A percentile compares a stretch with the other conserved stretches of the same genome.
These are phyloP conservation scores for Lavandula angustifolia DNA, from an alignment of 257 asterid species.

Conservation along the genomic window DNA sequence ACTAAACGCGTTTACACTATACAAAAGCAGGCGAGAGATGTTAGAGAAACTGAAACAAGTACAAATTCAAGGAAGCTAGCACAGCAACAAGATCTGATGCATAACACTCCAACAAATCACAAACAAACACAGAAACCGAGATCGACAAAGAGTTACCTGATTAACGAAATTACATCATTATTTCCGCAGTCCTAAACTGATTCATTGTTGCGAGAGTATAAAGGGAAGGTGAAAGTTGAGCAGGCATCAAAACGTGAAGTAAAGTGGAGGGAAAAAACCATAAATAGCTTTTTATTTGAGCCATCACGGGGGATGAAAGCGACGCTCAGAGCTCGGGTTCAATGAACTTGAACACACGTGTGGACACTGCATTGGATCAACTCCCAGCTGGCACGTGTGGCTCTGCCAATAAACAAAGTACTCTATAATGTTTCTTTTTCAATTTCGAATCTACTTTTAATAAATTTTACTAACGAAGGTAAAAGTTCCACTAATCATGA, in stretches of 20 bases:
- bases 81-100: constrained; percentile 26
- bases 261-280: constrained; percentile 41
- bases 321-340: constrained; percentile 37
- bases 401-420: too few species aligned
- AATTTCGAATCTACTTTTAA: too few species aligned
- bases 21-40: not conserved
- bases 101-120: not conserved
- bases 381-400: constrained; percentile 38
- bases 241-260: constrained; percentile 29
- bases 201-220: not conserved
- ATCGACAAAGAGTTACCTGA: too few species aligned
- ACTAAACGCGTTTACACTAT: constrained; percentile 8
- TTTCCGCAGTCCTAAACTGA: too few species aligned
- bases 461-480: too few species aligned
- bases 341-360: constrained; percentile 41
- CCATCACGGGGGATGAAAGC: constrained; percentile 37
- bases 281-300: constrained; percentile 23
- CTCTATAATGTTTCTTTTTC: too few species aligned
- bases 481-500: too few species aligned
- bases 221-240: constrained; percentile 19
- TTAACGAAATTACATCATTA: too few species aligned
- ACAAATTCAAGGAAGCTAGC: not conserved
- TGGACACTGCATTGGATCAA: constrained; percentile 36
- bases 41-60: not conserved
- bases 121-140: constrained; percentile 12